Percentiles rank a stretch among this genome's conserved stretches.
Conservation (phyloP, 768 basidiomycete genomes). For the Lentinus brumalis region DNA sequence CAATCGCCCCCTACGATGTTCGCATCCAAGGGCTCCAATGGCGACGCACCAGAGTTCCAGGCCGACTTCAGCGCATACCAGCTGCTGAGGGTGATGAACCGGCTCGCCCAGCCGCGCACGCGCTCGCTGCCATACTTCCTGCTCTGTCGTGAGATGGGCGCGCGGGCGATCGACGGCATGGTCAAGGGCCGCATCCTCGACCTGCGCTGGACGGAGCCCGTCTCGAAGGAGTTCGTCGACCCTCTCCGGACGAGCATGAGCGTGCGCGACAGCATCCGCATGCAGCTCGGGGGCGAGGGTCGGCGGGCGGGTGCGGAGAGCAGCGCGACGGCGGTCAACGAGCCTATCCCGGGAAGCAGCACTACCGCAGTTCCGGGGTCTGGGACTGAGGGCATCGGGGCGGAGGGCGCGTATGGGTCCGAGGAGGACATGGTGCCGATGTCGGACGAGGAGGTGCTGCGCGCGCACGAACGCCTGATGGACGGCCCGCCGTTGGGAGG, state of each 20-base stretch:
- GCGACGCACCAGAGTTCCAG: constrained; percentile 47
- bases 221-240: constrained; percentile 55
- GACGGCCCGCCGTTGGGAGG: neutral
- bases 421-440: constrained; percentile 53
- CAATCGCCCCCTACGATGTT: constrained; percentile 24
- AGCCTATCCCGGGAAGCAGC: constrained; percentile 3
- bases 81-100: constrained; percentile 79
- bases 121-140: constrained; percentile 77
- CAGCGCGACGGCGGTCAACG: constrained; percentile 43
- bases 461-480: constrained; percentile 40
- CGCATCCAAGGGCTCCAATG: constrained; percentile 16
- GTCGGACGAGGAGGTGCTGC: constrained; percentile 47
- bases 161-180: constrained; percentile 83
- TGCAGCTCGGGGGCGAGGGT: constrained; percentile 14
- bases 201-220: constrained; percentile 73
- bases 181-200: constrained; percentile 75
- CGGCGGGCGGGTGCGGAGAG: constrained; percentile 28
- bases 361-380: neutral
- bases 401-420: constrained; percentile 36
- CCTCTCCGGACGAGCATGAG: constrained; percentile 25
- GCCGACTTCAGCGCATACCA: constrained; percentile 80
- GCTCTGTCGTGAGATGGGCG: constrained; percentile 82
- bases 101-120: constrained; percentile 65
- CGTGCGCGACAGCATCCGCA: constrained; percentile 26
- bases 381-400: constrained; percentile 9